phyloP scores from a whole-genome alignment of 2,329 filamentous ascomycete genomes.

The Corynespora cassiicola region DNA sequence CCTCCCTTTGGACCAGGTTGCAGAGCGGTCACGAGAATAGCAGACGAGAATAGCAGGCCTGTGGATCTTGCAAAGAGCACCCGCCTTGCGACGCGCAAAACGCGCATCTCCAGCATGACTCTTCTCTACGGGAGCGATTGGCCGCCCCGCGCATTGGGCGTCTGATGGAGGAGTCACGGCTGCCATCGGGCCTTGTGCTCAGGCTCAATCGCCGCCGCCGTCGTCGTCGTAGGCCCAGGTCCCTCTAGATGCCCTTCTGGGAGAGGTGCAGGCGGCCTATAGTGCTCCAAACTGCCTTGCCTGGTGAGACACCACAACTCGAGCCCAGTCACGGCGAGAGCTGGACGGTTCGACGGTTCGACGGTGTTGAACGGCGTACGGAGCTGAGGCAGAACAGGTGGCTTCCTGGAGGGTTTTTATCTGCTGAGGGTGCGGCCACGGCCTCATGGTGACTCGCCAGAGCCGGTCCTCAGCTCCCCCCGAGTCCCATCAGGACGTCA shows the following conservation, averaged over 20 bases:
- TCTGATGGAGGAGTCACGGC: no score
- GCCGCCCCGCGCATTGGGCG: no score
- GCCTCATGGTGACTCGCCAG: constrained; percentile 23
- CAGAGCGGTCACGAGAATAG: constrained; percentile 37
- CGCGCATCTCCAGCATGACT: constrained; percentile 33
- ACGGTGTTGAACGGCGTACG: no score
- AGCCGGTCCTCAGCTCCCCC: constrained; percentile 32
- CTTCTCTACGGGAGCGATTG: constrained; percentile 30
- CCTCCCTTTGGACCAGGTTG: constrained; percentile 21
- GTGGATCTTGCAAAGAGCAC: constrained; percentile 21
- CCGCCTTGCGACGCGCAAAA: constrained; percentile 29
- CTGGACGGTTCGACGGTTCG: constrained; percentile 1
- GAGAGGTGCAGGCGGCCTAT: constrained; percentile 33
- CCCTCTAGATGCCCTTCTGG: no score
- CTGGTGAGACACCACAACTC: constrained; percentile 19
- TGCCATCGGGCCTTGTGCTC: no score
- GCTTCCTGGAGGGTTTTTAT: constrained; percentile 10
- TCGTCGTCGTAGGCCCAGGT: no score
- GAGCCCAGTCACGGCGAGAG: not conserved
- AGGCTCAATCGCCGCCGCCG: no score
- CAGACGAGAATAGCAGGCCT: constrained; percentile 15
- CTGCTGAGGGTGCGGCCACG: constrained; percentile 11
- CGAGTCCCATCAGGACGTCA: constrained; percentile 19
- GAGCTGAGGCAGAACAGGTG: constrained; percentile 17
- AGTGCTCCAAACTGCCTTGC: constrained; percentile 20